Percentiles rank a stretch among this genome's conserved stretches.
These are phyloP conservation scores for Flueggea neowawraea DNA, from an alignment of 441 rosid species.

Conservation along the genomic window DNA sequence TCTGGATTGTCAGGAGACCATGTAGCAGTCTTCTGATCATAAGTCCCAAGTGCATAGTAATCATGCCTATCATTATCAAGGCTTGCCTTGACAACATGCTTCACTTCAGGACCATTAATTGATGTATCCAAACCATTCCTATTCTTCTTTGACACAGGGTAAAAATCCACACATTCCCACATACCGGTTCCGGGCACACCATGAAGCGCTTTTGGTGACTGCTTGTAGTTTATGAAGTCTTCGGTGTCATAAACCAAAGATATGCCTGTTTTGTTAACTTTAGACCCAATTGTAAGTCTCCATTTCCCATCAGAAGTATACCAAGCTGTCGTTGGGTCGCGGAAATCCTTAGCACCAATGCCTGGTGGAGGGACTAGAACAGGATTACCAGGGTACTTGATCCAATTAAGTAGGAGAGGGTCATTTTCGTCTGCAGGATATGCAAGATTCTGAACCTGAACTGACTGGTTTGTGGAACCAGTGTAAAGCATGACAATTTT, in stretches of 20 bases:
- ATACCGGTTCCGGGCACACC: constrained; percentile 73
- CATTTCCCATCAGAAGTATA: constrained; percentile 55
- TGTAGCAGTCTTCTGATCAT: constrained; percentile 42
- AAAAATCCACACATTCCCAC: constrained; percentile 94
- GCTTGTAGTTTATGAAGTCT: constrained; percentile 42
- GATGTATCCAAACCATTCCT: constrained; percentile 78
- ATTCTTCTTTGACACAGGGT: constrained; percentile 47
- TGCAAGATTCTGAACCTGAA: constrained; percentile 80
- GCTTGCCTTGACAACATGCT: constrained; percentile 82
- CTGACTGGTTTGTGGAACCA: constrained; percentile 45
- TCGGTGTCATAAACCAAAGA: constrained; percentile 57
- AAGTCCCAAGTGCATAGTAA: constrained; percentile 86
- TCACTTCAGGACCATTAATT: constrained; percentile 52
- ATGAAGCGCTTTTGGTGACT: constrained; percentile 36
- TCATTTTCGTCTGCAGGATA: constrained; percentile 58
- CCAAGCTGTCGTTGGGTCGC: constrained; percentile 88
- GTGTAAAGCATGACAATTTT: constrained; percentile 72
- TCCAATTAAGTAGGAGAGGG: constrained; percentile 71
- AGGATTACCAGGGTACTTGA: constrained; percentile 63
- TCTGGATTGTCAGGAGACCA: constrained; percentile 74
- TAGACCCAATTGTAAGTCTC: constrained; percentile 61
- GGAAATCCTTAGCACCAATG: constrained; percentile 44
- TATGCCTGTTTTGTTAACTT: constrained; percentile 43
- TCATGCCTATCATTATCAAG: constrained; percentile 78
- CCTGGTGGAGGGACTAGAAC: constrained; percentile 64